A percentile compares a stretch with the other conserved stretches of the same genome.
Conservation (phyloP, 2,329 filamentous ascomycete genomes). For the Corynespora cassiicola region DNA sequence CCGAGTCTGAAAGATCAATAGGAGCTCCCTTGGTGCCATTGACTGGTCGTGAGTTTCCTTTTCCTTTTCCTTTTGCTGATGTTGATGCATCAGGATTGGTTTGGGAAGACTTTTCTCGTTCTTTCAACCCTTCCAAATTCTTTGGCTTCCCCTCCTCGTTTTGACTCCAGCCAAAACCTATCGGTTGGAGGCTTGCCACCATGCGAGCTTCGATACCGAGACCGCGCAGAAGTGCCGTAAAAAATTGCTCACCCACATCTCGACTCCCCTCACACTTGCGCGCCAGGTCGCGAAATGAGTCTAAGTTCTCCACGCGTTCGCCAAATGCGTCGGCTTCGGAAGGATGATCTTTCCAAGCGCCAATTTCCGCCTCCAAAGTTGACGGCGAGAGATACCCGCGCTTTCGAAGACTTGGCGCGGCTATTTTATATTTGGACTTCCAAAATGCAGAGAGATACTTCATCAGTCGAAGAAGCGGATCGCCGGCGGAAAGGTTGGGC, state of each 20-base stretch:
- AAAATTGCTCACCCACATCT: constrained; percentile 87
- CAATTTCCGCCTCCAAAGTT: constrained; percentile 74
- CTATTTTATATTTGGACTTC: constrained; percentile 82
- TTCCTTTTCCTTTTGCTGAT: constrained; percentile 9
- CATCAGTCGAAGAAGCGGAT: constrained; percentile 79
- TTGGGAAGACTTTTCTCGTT: constrained; percentile 3
- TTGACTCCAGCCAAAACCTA: constrained; percentile 92
- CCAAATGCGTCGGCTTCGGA: constrained; percentile 73
- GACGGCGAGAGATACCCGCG: constrained; percentile 84
- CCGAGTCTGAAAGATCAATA: constrained; percentile 57
- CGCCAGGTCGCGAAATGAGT: constrained; percentile 73
- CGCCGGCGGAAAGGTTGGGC: constrained; percentile 80
- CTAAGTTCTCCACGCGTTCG: constrained; percentile 72
- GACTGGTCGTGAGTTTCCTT: constrained; percentile 7
- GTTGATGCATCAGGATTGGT: constrained; percentile 2
- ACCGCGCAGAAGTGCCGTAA: constrained; percentile 82
- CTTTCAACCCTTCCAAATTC: constrained; percentile 38
- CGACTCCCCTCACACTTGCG: constrained; percentile 78
- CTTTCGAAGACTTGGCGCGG: constrained; percentile 83
- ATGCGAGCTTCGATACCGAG: constrained; percentile 83
- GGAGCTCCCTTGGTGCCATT: constrained; percentile 41
- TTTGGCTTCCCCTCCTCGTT: constrained; percentile 73
- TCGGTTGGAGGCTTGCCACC: constrained; percentile 82
- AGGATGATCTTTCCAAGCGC: constrained; percentile 69
- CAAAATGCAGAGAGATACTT: constrained; percentile 83